Percentiles rank a stretch among this genome's conserved stretches.
Conservation (phyloP, 345 rosid species). For the Corchorus capsularis region DNA sequence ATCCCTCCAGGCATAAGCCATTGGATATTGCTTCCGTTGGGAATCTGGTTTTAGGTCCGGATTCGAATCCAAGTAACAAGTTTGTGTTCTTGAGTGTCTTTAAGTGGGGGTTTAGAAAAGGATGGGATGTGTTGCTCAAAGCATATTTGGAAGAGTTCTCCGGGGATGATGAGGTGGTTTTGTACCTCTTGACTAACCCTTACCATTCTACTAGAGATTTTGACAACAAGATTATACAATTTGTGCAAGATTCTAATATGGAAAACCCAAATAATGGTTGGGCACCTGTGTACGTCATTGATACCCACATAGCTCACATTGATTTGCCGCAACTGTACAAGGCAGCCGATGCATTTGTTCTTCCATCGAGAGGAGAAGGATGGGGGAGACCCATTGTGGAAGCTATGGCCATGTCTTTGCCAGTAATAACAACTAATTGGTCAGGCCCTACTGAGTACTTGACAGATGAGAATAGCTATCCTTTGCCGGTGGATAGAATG, state of each 20-base stretch:
- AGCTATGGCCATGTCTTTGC: conserved; percentile 92
- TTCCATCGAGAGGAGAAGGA: conserved; percentile 89
- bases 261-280: conserved; percentile 48
- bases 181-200: conserved; percentile 73
- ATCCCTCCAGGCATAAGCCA: conserved; percentile 57
- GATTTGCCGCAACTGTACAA: conserved; percentile 74
- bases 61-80: conserved; percentile 28
- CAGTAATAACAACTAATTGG: conserved; percentile 82
- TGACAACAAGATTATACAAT: conserved; percentile 70
- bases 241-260: conserved; percentile 45
- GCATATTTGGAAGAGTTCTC: conserved; percentile 75
- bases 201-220: conserved; percentile 69
- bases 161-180: conserved; percentile 47
- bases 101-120: conserved; percentile 89
- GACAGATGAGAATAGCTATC: conserved; percentile 70
- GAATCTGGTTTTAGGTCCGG: conserved; percentile 50
- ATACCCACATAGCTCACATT: conserved; percentile 63
- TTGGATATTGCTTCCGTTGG: conserved; percentile 45
- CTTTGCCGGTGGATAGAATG: conserved; percentile 60
- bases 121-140: conserved; percentile 83
- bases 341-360: conserved; percentile 79
- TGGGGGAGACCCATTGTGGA: conserved; percentile 85
- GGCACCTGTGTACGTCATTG: conserved; percentile 61
- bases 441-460: conserved; percentile 81
- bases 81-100: conserved; percentile 85